Evolutionary conservation across 2,329 filamentous ascomycete species (phyloP), one percentile per base, ranked within the genome.

Genomic region (Decorospora gaudefroyi): DNA sequence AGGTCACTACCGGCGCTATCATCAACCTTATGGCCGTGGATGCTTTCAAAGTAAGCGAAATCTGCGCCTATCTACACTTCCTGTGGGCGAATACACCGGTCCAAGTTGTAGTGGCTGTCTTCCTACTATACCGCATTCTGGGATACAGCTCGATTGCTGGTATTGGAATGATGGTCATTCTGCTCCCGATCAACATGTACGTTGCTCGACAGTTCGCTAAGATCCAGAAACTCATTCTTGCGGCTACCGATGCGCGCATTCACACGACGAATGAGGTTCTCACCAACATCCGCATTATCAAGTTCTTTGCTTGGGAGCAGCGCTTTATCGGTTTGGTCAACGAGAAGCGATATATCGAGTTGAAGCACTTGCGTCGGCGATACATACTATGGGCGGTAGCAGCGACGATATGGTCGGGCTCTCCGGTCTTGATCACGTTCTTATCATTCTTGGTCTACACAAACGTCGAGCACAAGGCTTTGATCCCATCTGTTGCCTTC

Each of bases 1-100:
- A 95, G 73, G 92, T 90, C 26, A 96, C 93, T 49, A 80, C 95
- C 36, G 93, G 95, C 51, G 95, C 93, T n/a, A 96, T 99, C 63
- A 99, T 99, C 76, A 99, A 97, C 70, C 78, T 99, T 55, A 99
- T 99, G 93, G 95, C 93, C 8, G 95, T 99, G 27, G 95, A 99
- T 75, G 96, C 92, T 33, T 97, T 97, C 82, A 99, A 99, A 74
- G 90, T 99, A 42, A 88, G 89, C 51, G 93, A 99, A 67, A 86
- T 96, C 46, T 93, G 90, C 25, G 88, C 92, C 0, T 99, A 99
- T 68, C 76, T 99, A 21, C 93, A 99, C 72, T 99, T 95, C 71
- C 77, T 99, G n/a, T 87, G 92, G 77, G 92, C 91, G 0, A 85
- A 87, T 49, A 91, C 92, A 1, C 93, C 93, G 0, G 88, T 93